Evolutionary conservation across 2,329 filamentous ascomycete species (phyloP).

Genomic region (Orbilia javanica): DNA sequence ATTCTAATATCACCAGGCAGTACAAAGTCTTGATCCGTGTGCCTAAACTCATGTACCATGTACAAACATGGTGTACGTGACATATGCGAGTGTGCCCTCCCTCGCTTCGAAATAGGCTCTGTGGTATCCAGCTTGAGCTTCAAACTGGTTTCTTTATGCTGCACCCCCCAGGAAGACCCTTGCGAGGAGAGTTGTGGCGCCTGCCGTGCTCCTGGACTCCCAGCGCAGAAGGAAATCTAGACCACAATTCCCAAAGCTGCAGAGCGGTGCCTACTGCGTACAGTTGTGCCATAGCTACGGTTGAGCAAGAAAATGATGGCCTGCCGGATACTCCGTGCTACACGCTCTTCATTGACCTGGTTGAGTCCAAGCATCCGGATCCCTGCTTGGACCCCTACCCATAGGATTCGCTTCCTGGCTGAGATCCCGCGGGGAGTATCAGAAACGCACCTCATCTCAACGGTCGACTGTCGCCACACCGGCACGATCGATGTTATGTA

Average conservation of each 20-base stretch:
- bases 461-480: background rate
- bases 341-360: background rate
- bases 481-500: background rate
- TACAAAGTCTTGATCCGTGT: background rate
- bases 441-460: background rate
- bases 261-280: too few species aligned
- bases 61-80: too few species aligned
- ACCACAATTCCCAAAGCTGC: background rate
- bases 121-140: background rate
- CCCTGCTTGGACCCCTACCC: background rate
- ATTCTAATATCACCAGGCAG: background rate
- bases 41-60: too few species aligned
- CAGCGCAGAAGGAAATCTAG: background rate
- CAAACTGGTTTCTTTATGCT: background rate
- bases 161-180: background rate
- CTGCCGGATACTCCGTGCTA: background rate
- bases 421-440: background rate
- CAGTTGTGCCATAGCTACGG: too few species aligned
- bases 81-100: background rate
- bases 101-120: background rate
- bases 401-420: background rate
- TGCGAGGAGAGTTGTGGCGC: background rate
- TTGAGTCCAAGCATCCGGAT: background rate
- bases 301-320: too few species aligned
- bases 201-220: constrained; percentile 5